Base-by-base conservation (phyloP, 257 asterid genomes). In the Lycium ferocissimum region DNA sequence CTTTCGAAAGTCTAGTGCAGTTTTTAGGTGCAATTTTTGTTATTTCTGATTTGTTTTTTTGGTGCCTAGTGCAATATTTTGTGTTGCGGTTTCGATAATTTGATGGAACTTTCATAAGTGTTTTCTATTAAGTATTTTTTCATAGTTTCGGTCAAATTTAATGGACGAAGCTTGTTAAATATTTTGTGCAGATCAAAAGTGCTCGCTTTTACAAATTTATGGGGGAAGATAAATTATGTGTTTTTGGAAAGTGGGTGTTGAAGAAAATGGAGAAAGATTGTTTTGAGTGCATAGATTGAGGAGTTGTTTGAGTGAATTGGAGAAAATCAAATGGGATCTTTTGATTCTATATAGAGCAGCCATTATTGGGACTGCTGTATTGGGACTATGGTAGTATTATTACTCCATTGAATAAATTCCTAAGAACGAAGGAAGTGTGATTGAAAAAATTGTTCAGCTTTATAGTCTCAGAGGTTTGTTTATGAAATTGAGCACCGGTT, bases 161-260 rank as follows among this genome's bases (percentile, higher is more conserved):
- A 26, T 1, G 1, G 33, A 26, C 33, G 1, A 1, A 26, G 33
- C 33, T 26, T 26, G 33, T 26, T 26, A 26, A 26, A 26, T 26
- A 26, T 26, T 26, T 26, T 26, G 33, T 26, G 33, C 33, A 26
- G 33, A 26, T 26, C 33, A 26, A 26, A 26, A 26, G 33, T 26
- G 33, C 33, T 26, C 33, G 33, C 33, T 26, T 26, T 26, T 26
- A 26, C 33, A 26, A 26, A 26, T 26, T 26, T 26, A 26, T 20
- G 76, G 17, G 33, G 22, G 38, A 20, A 9, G 85, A 6, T 17
- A 2, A 65, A 47, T 82, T 22, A 0, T 0, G 0, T 85, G 76
- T 51, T 84, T 84, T 26, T 26, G 73, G 87, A 13, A 86, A 65
- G 85, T 67, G 51, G 87, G 79, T 45, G 63, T 51, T 22, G 81